These are phyloP conservation scores for Talaromyces marneffei DNA, from an alignment of 2,329 filamentous ascomycete genomes.

Conservation along the genomic window DNA sequence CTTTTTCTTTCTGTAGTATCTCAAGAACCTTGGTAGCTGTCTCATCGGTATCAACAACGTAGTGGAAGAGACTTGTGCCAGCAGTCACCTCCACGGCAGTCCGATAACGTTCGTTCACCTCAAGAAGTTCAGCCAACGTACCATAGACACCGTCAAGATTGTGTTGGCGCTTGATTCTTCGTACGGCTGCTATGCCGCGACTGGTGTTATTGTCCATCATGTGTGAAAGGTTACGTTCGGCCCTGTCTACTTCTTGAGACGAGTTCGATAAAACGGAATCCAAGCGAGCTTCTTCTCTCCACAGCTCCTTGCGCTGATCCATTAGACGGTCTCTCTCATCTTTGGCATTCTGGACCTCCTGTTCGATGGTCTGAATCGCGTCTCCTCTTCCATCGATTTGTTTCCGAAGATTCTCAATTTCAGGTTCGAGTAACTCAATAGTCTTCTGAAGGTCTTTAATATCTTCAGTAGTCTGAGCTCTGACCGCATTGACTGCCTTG, in stretches of 20 bases:
- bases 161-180: conserved; percentile 71
- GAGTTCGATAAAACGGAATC: conserved; percentile 71
- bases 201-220: conserved; percentile 88
- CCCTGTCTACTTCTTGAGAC: conserved; percentile 67
- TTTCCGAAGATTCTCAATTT: conserved; percentile 64
- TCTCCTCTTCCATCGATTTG: conserved; percentile 74
- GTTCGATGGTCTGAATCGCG: conserved; percentile 64
- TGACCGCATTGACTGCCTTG: conserved; percentile 74
- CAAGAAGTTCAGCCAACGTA: conserved; percentile 85
- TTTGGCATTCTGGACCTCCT: conserved; percentile 69
- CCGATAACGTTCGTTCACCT: conserved; percentile 77
- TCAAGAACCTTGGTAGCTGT: conserved; percentile 79
- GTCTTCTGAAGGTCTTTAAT: conserved; percentile 64
- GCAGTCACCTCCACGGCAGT: conserved; percentile 89
- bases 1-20: conserved; percentile 68
- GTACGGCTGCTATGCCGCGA: conserved; percentile 78
- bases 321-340: conserved; percentile 71
- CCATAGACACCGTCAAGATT: conserved; percentile 85
- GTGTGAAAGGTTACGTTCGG: conserved; percentile 70
- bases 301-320: conserved; percentile 81
- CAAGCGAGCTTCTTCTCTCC: conserved; percentile 83
- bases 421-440: conserved; percentile 65
- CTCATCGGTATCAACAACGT: conserved; percentile 85
- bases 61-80: conserved; percentile 88
- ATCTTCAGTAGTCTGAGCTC: conserved; percentile 78